Evolutionary conservation across 805 yeast genomes (phyloP), one percentile per base, ranked within the genome.

Genomic region (Brettanomyces custersianus): DNA sequence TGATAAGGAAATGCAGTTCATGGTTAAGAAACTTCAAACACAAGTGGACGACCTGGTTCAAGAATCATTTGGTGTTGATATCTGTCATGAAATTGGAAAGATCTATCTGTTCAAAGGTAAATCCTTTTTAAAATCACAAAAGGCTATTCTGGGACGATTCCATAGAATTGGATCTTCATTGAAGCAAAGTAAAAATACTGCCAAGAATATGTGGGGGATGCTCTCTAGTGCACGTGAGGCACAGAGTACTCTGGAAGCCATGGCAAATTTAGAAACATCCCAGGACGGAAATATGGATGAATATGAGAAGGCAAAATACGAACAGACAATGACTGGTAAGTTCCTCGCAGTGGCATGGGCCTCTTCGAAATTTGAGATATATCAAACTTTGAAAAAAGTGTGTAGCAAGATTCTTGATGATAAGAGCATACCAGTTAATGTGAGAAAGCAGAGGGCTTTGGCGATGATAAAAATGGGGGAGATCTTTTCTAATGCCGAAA

Each of bases 1-100:
- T 33, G 63, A 63, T 63, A 58, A 62, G 26, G 63, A 55, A 9
- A 66, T 71, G 41, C 60, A 61, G 25, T 57, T 68, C 17, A 90
- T 86, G 55, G 61, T 68, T 40, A 67, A 66, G 38, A 80, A 82
- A 54, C 69, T 83, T 46, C 68, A 67, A 42, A 76, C 79, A 49
- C 97, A 92, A 57, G 95, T 94, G 12, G 92, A 88, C 52, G 65
- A 77, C 20, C 64, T 83, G 44, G 82, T 81, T 47, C 72, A 80
- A 75, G 92, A 83, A 55, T 80, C 90, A 17, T 83, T 83, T 58
- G 94, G 94, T n/a, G 58, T 81, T 22, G 87, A 83, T 50, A 80
- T 83, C 24, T 66, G 84, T 33, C 92, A 83, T 47, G 70, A 84
- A 0, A 71, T 83, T 37, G 94, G 92, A 18, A 68, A 72, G 35